Evolutionary conservation across 345 rosid genomes (phyloP).

Genomic region (Physaria fendleri): DNA sequence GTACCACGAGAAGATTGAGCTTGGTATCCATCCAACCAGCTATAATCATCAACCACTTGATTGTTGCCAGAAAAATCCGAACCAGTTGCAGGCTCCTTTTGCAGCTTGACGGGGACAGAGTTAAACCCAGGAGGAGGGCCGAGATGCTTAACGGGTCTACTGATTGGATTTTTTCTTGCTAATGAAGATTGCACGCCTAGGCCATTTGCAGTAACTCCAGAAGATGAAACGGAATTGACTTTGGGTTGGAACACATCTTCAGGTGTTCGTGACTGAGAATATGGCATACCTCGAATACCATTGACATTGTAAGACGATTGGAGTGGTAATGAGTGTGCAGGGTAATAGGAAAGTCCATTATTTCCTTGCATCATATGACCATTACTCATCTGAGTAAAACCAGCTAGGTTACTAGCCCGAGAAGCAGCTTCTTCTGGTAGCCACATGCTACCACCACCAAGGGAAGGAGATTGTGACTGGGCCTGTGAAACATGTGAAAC

Average conservation of each 20-base stretch:
- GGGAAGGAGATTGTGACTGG: constrained; percentile 20
- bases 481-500: constrained; percentile 14
- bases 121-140: constrained; percentile 98
- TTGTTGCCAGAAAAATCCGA: constrained; percentile 30
- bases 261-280: constrained; percentile 37
- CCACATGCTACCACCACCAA: constrained; percentile 40
- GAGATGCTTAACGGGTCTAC: constrained; percentile 65
- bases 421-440: constrained; percentile 44
- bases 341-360: constrained; percentile 30
- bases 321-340: constrained; percentile 30
- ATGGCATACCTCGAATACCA: constrained; percentile 34
- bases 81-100: constrained; percentile 38
- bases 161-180: constrained; percentile 60
- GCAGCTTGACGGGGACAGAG: constrained; percentile 55
- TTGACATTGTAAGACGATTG: constrained; percentile 40
- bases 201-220: constrained; percentile 42
- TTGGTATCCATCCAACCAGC: constrained; percentile 97
- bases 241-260: constrained; percentile 43
- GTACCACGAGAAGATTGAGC: constrained; percentile 41
- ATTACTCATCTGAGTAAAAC: constrained; percentile 48
- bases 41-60: constrained; percentile 68
- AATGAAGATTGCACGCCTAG: constrained; percentile 36
- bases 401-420: constrained; percentile 51
- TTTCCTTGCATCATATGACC: constrained; percentile 52
- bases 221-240: constrained; percentile 37